phyloP scores from a whole-genome alignment of 345 rosid species.

The Cardamine occulta region DNA sequence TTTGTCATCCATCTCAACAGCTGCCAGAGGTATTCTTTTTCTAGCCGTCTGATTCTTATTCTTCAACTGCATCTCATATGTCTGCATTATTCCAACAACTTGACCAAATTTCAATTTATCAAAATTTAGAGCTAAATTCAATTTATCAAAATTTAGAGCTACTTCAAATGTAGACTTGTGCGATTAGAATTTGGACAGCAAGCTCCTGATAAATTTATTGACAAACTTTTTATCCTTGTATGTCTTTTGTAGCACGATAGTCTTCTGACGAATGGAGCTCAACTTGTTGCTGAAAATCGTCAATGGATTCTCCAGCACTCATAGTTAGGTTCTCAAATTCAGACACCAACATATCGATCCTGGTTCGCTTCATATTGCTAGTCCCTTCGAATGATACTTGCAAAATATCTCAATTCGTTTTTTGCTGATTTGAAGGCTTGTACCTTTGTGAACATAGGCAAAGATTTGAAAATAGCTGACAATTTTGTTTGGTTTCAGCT shows the following conservation, averaged over 20 bases:
- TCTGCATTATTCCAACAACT: background rate
- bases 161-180: background rate
- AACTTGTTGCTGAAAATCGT: background rate
- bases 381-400: background rate
- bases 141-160: background rate
- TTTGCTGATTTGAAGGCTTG: background rate
- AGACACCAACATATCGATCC: background rate
- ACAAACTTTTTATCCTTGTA: background rate
- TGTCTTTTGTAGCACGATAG: background rate
- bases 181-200: no score
- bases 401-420: background rate
- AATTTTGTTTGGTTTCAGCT: background rate
- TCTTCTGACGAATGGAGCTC: background rate
- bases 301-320: background rate
- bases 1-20: no score
- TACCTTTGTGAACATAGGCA: background rate
- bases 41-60: background rate
- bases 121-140: no score
- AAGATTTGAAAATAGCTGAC: no score
- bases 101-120: background rate
- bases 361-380: background rate
- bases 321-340: background rate
- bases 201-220: background rate
- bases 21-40: no score
- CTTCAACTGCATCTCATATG: background rate